Conservation (phyloP, 1,284 basidiomycete species). For the Clitocybe nebularis region DNA sequence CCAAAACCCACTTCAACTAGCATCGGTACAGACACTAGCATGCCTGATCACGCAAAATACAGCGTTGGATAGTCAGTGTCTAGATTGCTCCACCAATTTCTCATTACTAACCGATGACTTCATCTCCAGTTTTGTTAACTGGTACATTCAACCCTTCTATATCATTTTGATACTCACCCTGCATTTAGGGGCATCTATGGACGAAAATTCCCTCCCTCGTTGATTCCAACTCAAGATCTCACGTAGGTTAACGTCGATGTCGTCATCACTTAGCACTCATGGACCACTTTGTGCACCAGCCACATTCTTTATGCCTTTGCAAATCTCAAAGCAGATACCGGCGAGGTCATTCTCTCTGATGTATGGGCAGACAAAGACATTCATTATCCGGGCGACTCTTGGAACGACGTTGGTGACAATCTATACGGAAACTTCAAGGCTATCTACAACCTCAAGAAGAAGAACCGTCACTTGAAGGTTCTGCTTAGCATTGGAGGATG, state of each 20-base stretch:
- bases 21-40: conserved; percentile 15
- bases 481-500: conserved; percentile 89
- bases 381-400: conserved; percentile 77
- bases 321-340: conserved; percentile 76
- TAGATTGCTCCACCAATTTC: conserved; percentile 6
- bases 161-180: conserved; percentile 5
- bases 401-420: conserved; percentile 83
- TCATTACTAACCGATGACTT: conserved; percentile 7
- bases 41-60: conserved; percentile 48
- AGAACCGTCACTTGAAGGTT: conserved; percentile 81
- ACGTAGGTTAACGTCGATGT: conserved; percentile 56
- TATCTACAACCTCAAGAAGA: conserved; percentile 85
- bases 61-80: conserved; percentile 77
- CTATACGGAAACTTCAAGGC: conserved; percentile 95
- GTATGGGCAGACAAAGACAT: conserved; percentile 92
- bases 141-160: conserved; percentile 36
- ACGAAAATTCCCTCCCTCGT: conserved; percentile 79
- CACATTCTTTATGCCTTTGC: conserved; percentile 90
- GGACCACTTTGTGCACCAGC: conserved; percentile 30
- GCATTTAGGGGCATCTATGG: conserved; percentile 88
- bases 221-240: conserved; percentile 78
- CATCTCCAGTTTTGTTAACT: conserved; percentile 67
- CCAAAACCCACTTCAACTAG: conserved; percentile 15
- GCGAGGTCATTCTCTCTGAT: conserved; percentile 87
- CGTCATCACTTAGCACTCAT: neutral